These are phyloP conservation scores for Asterionellopsis glacialis DNA, from an alignment of 108 stramenopile species.

Conservation along the genomic window DNA sequence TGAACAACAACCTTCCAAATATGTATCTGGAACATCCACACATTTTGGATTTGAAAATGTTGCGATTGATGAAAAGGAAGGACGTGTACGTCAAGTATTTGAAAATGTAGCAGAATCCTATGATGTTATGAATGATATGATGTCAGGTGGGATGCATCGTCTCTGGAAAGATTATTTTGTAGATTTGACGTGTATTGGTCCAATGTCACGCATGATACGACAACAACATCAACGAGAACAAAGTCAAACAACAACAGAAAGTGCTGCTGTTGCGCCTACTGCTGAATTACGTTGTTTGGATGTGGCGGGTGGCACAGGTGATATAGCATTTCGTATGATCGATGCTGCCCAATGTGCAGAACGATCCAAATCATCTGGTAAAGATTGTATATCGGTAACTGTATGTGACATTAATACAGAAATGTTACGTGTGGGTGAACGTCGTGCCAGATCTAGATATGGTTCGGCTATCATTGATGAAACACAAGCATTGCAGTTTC, in stretches of 20 bases:
- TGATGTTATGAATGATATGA: conserved; percentile 99
- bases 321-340: conserved; percentile 94
- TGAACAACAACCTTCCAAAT: neutral
- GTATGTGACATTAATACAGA: conserved; percentile 97
- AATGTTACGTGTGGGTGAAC: conserved; percentile 92
- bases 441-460: conserved; percentile 52
- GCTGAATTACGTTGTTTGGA: conserved; percentile 51
- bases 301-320: conserved; percentile 98
- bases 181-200: conserved; percentile 50
- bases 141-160: conserved; percentile 92
- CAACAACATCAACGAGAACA: conserved; percentile 2
- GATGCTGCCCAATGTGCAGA: conserved; percentile 68
- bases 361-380: conserved; percentile 40
- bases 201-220: conserved; percentile 56
- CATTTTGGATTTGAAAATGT: conserved; percentile 82
- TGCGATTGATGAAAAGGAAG: conserved; percentile 65
- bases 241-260: conserved; percentile 2
- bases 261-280: conserved; percentile 7
- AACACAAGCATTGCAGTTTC: conserved; percentile 49
- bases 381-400: conserved; percentile 74
- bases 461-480: conserved; percentile 50
- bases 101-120: conserved; percentile 85
- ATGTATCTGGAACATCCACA: conserved; percentile 26
- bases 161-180: conserved; percentile 97
- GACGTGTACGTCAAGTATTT: conserved; percentile 78